Evolutionary conservation across 2,329 filamentous ascomycete genomes (phyloP), one percentile per base, ranked within the genome.

Genomic region (Zymoseptoria pseudotritici): DNA sequence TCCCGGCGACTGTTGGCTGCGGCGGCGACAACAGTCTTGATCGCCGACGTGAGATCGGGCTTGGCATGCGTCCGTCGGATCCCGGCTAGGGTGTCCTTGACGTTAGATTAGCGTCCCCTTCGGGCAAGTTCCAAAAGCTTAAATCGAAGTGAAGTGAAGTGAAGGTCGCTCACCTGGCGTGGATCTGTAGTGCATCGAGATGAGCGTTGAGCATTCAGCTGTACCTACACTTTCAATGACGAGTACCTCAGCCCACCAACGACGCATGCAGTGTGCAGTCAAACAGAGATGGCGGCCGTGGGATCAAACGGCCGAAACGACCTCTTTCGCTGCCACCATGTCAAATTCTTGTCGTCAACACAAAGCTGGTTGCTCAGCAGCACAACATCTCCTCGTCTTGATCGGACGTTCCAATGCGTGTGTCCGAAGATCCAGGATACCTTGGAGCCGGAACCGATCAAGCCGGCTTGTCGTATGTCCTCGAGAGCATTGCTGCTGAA

Each of bases 401-500:
- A 77, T 31, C 75, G 69, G 8, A 72, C 74, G 4, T 73, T 75
- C 61, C 71, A 75, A 59, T 79, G 77, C 0, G 77, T 79, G 58
- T 80, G 77, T 0, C 78, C 80, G 71, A 80, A 83, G 8, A 79
- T 75, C 80, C 79, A 69, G 53, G 58, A 49, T 3, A 53, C 21
- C 13, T 7, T 17, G 1, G 51, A 53, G 26, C 5, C 8, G 13
- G 2, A n/a, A 24, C 4, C 4, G 13, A 29, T 7, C 51, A 53
- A 26, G 10, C 11, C 36, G 17, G 36, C 80, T 82, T 6, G 75
- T 78, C 69, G 84, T 85, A 0, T 11, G 1, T 58, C 46, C 2
- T 57, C 50, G 75, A 65, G 6, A 80, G 65, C 61, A 82, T 80
- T 1, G 80, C 83, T 20, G 75, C 78, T 70, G 83, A 86, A 0